A percentile compares a stretch with the other conserved stretches of the same genome.
Evolutionary conservation across 2,329 filamentous ascomycete species (phyloP).

Genomic region (Pestalotiopsis sp.): DNA sequence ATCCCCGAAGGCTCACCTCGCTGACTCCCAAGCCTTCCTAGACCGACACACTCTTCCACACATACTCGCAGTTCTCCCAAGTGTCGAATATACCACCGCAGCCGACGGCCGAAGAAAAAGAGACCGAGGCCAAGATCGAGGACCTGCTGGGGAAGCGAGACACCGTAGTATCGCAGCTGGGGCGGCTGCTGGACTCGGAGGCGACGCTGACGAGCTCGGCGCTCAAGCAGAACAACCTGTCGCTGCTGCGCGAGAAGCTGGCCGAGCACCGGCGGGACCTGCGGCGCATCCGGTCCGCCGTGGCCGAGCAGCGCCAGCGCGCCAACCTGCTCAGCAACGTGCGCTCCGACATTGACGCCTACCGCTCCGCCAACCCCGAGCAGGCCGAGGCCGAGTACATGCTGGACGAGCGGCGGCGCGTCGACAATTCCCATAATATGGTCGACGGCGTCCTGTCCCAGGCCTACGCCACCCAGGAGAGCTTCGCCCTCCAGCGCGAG

Average conservation of each 20-base stretch:
- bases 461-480: slow-evolving; percentile 95
- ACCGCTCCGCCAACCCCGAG: slow-evolving; percentile 79
- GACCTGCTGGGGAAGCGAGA: slow-evolving; percentile 87
- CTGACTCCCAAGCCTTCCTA: slow-evolving; percentile 38
- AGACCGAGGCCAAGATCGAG: slow-evolving; percentile 79
- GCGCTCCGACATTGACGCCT: slow-evolving; percentile 87
- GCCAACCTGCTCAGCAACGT: slow-evolving; percentile 91
- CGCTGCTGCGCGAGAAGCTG: slow-evolving; percentile 88
- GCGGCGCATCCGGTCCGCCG: slow-evolving; percentile 69
- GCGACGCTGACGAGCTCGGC: slow-evolving; percentile 83
- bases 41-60: slow-evolving; percentile 84
- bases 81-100: slow-evolving; percentile 78
- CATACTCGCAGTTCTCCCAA: slow-evolving; percentile 89
- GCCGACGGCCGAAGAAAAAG: slow-evolving; percentile 81
- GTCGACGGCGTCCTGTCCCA: slow-evolving; percentile 90
- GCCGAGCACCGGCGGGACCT: slow-evolving; percentile 85
- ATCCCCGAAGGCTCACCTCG: not conserved
- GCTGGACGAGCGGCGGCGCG: slow-evolving; percentile 82
- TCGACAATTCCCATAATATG: slow-evolving; percentile 89
- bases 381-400: slow-evolving; percentile 94
- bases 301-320: slow-evolving; percentile 79
- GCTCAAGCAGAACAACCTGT: slow-evolving; percentile 95
- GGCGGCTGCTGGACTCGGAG: slow-evolving; percentile 91
- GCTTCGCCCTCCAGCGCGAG: slow-evolving; percentile 84
- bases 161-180: slow-evolving; percentile 76